Base-by-base conservation (phyloP, 192 early-diverging fungal species). In the Dissophora ornata region DNA sequence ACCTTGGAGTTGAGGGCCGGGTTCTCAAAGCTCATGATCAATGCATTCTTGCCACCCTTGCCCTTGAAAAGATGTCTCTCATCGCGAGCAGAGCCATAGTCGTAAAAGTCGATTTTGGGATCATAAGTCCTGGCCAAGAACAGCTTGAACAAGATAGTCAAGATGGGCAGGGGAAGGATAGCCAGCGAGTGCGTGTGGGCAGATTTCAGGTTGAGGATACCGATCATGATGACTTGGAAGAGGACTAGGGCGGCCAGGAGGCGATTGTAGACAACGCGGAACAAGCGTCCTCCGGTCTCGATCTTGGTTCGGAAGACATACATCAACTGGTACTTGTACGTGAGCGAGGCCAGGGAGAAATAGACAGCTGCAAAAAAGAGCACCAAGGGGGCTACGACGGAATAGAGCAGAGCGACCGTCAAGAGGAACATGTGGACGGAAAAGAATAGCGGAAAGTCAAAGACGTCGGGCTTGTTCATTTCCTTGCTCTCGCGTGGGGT, bases 311-410 rank as follows among this genome's bases (percentile, higher is more conserved):
- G 82, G 82, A 90, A 92, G 22, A 93, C 90, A 67, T 80, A 86
- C 89, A 93, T 89, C 11, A 91, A 42, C 21, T 86, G 84, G 81
- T 93, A 92, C 80, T 87, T 89, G 82, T 87, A 93, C 13, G 87
- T 86, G 69, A 91, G 77, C 56, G 86, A 87, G 5, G 89, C 87
- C 34, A 92, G 67, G 10, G 85, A 71, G 54, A 91, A 92, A 40
- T 84, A 86, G 11, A 92, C 26, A 24, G 86, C 79, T 0, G 86
- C 85, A 80, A 92, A 92, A 26, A 87, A 83, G 28, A 91, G 71
- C 19, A 87, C 83, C 21, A 93, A 67, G 7, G 92, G 92, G 6
- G 91, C 84, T 57, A 91, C 87, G 12, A 91, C 86, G 26, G 87
- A 87, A 69, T 92, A 93, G 25, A 92, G 63, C 51, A 92, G 83